Evolutionary conservation across 1,284 basidiomycete species (phyloP), one percentile per base, ranked within the genome.

Genomic region (Malassezia cuniculi): DNA sequence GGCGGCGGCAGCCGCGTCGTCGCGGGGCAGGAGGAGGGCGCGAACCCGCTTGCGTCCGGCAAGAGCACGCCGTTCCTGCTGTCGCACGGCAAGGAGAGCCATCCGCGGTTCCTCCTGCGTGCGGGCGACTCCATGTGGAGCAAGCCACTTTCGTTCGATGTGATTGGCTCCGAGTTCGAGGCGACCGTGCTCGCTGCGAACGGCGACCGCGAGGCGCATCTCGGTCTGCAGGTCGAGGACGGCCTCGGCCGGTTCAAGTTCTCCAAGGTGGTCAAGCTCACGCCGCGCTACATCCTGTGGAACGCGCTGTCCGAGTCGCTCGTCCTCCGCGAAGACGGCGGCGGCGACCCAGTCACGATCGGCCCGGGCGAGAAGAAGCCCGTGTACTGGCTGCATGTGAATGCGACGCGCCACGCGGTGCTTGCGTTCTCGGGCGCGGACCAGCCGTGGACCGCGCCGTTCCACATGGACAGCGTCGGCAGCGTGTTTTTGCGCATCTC

Each of bases 71-170:
- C 70, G 2, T 70, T 71, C 54, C 52, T 97, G 72, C 74, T 97
- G 41, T 90, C 87, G 17, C 87, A 79, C 4, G 76, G 76, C 31
- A 71, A 73, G 35, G 80, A 85, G 41, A 76, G 80, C 30, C 78
- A 84, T 12, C 84, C 87, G 53, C 80, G 90, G 39, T 85, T 86
- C 55, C 73, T 81, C 33, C 78, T 97, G 65, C 79, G 77, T 43
- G 71, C 93, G 9, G 81, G 78, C n/a, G 79, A 90, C 50, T 93
- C 89, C 2, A 70, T 72, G 28, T 95, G 89, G 87, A 95, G 90
- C 9, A 82, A 53, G 47, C 63, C 63, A 14, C 49, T 64, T 10
- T 62, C 61, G 31, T 66, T 66, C 41, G 90, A 99, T 60, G 85
- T 89, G 2, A 80, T 89, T 18, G 77, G 82, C 1, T 87, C 89